Percentiles rank a stretch among this genome's conserved stretches.
Evolutionary conservation across 75 land plant genomes (phyloP).

Genomic region (Pinus taeda): DNA sequence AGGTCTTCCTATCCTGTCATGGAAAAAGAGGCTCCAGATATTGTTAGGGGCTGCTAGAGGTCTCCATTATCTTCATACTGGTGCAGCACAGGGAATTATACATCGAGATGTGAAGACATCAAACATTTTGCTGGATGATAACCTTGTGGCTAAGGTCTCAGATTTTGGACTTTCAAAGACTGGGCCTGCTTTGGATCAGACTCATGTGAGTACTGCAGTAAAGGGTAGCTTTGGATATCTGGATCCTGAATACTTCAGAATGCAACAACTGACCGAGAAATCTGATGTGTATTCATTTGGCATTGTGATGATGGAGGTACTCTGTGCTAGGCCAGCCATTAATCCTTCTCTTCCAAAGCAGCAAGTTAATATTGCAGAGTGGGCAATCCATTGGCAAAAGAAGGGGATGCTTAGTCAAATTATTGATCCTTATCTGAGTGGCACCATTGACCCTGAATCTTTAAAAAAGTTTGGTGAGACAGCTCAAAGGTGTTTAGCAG

Average conservation of each 20-base stretch:
- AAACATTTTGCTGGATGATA: conserved; percentile 86
- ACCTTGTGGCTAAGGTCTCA: conserved; percentile 76
- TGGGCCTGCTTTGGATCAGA: conserved; percentile 61
- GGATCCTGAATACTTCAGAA: conserved; percentile 53
- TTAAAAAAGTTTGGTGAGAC: conserved; percentile 77
- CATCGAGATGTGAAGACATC: conserved; percentile 93
- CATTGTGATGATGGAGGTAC: conserved; percentile 79
- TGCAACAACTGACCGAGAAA: conserved; percentile 56
- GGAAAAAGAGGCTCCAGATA: conserved; percentile 87
- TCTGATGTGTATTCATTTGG: conserved; percentile 97
- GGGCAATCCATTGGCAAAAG: conserved; percentile 85
- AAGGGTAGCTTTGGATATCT: conserved; percentile 58
- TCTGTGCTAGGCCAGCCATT: conserved; percentile 79
- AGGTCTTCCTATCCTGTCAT: conserved; percentile 59
- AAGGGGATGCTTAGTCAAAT: conserved; percentile 71
- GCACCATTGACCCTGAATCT: conserved; percentile 46
- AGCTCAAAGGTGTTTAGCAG: conserved; percentile 78
- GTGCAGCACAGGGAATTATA: conserved; percentile 71
- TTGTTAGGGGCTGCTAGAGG: conserved; percentile 89
- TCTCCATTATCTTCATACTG: conserved; percentile 89
- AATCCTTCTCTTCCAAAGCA: conserved; percentile 65
- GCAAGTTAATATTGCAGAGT: conserved; percentile 83
- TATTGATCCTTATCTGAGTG: conserved; percentile 54
- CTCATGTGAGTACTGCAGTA: conserved; percentile 61
- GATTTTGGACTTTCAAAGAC: conserved; percentile 91